Evolutionary conservation across 78 protist species (phyloP).

Genomic region (Dictyostelium firmibasis): DNA sequence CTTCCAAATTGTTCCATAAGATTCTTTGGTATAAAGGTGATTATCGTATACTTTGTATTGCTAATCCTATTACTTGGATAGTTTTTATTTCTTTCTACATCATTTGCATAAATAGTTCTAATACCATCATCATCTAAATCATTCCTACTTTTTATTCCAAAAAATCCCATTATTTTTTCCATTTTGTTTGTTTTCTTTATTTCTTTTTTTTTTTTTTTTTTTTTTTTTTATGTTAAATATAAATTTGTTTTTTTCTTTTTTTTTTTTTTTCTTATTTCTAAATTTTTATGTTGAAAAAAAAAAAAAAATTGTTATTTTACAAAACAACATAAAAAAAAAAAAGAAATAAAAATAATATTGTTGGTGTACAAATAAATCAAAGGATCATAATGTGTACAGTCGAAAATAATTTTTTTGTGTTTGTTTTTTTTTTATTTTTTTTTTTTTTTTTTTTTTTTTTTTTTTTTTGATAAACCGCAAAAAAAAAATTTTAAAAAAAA

Average conservation of each 20-base stretch:
- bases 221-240: too few species aligned
- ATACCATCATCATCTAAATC: not conserved
- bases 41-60: slow-evolving; percentile 86
- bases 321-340: too few species aligned
- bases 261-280: too few species aligned
- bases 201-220: too few species aligned
- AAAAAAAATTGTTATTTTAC: not conserved
- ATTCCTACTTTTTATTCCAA: not conserved
- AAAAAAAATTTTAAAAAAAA: too few species aligned
- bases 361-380: not conserved
- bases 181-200: too few species aligned
- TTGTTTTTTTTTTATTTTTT: not conserved
- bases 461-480: too few species aligned
- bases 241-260: too few species aligned
- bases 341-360: too few species aligned
- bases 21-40: slow-evolving; percentile 84
- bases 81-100: slow-evolving; percentile 6
- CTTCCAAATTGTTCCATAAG: slow-evolving; percentile 89
- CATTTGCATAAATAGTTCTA: slow-evolving; percentile 6
- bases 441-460: too few species aligned
- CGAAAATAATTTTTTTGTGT: not conserved
- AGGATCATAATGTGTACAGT: not conserved
- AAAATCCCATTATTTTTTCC: not conserved
- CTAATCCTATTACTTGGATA: slow-evolving; percentile 65
- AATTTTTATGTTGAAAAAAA: not conserved